Percentiles rank a stretch among this genome's conserved stretches.
Conservation (phyloP, 2,329 filamentous ascomycete species). For the Epichloe aotearoae region DNA sequence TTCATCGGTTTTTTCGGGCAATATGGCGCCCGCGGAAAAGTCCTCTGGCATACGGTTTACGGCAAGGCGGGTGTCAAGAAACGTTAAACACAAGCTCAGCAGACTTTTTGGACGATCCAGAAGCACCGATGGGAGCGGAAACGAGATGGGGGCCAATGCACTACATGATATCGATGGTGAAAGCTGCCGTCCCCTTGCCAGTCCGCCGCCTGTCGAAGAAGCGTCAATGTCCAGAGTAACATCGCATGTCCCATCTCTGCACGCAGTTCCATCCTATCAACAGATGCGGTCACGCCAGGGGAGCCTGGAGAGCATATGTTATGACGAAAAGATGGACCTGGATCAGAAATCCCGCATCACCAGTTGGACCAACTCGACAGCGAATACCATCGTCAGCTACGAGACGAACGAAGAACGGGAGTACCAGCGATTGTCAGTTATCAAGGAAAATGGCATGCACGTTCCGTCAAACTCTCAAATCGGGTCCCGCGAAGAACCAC, state of each 20-base stretch:
- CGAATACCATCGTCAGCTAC: conserved; percentile 37
- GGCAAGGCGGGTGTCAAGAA: conserved; percentile 48
- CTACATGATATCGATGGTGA: conserved; percentile 15
- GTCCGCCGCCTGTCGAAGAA: conserved; percentile 23
- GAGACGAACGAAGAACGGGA: conserved; percentile 29
- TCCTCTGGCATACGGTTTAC: conserved; percentile 30
- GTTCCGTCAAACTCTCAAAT: conserved; percentile 23
- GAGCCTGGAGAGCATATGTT: conserved; percentile 37
- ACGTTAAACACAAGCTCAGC: conserved; percentile 48
- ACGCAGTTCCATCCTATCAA: conserved; percentile 31
- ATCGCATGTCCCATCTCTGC: conserved; percentile 37
- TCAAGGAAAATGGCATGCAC: conserved; percentile 39
- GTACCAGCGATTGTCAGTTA: conserved; percentile 47
- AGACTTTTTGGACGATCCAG: conserved; percentile 20
- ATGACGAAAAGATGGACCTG: conserved; percentile 23
- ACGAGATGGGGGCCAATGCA: not conserved
- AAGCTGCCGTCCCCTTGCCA: conserved; percentile 20
- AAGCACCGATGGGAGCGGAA: conserved; percentile 7
- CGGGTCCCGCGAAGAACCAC: not conserved
- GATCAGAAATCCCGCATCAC: conserved; percentile 53
- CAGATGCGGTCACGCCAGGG: conserved; percentile 39
- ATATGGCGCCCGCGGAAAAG: conserved; percentile 13
- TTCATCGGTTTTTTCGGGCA: conserved; percentile 17
- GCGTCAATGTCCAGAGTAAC: conserved; percentile 34
- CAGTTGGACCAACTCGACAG: conserved; percentile 57